Evolutionary conservation across 1,284 basidiomycete species (phyloP), one percentile per base, ranked within the genome.

Genomic region (Fomes fomentarius): DNA sequence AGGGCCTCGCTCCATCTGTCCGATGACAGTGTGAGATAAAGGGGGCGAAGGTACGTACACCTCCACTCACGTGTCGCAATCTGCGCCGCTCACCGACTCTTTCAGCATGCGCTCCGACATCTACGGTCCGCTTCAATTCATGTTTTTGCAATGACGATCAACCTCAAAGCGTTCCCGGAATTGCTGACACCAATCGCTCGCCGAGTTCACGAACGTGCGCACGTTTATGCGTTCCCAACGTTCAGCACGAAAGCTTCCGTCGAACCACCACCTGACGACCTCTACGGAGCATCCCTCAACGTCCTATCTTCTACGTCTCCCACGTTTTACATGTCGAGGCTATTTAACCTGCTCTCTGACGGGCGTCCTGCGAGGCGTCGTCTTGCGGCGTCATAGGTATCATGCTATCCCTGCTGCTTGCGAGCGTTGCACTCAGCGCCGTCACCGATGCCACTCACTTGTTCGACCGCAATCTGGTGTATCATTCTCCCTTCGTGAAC

Each of bases 391-490:
- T 24, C 8, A 15, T 9, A n/a, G 10, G n/a, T 7, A 31, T 14
- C 26, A 62, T 62, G 57, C 44, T 59, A n/a, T 50, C 47, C 11
- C 17, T 25, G 3, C 17, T 56, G 26, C 26, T 56, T 15, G 40
- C 25, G 19, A 31, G 50, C 26, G 19, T 52, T 15, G 54, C 44
- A 11, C 50, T 60, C 41, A 24, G 62, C 17, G 56, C 58, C 24
- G 45, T 60, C 4, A 57, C 50, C 2, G 54, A 46, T 46, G 74
- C 71, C 10, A 71, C 69, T 7, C 59, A 66, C 31, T 64, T 75
- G 1, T 68, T 77, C 43, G 75, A 79, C 52, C 72, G 74, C 24
- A 82, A 82, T 60, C 57, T 81, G 25, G 80, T 68, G 1, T 82
- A 82, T 57, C 62, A 67, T 7, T 81, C 79, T n/a, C 80, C 80